These are phyloP conservation scores for Lachnellula suecica DNA, from an alignment of 2,329 filamentous ascomycete genomes.

Conservation along the genomic window DNA sequence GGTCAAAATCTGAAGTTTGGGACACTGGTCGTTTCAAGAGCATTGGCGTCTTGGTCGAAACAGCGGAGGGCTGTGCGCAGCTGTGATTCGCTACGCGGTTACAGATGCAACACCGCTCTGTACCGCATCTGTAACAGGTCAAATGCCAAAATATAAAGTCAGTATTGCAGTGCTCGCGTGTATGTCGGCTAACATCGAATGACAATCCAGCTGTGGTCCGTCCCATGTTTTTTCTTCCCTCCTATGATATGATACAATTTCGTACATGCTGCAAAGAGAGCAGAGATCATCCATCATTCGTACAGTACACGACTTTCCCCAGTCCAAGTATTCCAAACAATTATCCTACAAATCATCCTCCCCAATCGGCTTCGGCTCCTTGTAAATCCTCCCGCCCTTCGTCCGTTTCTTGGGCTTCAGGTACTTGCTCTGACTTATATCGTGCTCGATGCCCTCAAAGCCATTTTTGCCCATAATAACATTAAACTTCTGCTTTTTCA, in stretches of 20 bases:
- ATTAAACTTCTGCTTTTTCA: slow-evolving; percentile 41
- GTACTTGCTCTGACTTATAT: slow-evolving; percentile 20
- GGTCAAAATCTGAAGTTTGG: no score
- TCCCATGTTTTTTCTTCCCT: background rate
- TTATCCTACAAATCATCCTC: slow-evolving; percentile 28
- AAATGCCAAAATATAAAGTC: no score
- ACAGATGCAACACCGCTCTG: no score
- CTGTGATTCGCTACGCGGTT: no score
- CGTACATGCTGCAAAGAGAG: background rate
- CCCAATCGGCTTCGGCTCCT: slow-evolving; percentile 33
- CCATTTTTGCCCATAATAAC: slow-evolving; percentile 35
- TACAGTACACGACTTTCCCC: background rate
- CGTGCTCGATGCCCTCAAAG: slow-evolving; percentile 27
- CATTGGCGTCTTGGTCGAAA: no score
- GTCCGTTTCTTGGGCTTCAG: slow-evolving; percentile 32
- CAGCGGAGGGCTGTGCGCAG: no score
- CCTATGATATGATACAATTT: background rate
- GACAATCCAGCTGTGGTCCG: no score
- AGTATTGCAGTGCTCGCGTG: no score
- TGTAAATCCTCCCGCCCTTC: slow-evolving; percentile 35
- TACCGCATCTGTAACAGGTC: no score
- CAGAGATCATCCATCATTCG: background rate
- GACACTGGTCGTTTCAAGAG: no score
- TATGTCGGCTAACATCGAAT: no score
- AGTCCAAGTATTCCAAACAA: background rate